Base-by-base conservation (phyloP, 2,329 filamentous ascomycete species). In the Fusarium sublunatum region DNA sequence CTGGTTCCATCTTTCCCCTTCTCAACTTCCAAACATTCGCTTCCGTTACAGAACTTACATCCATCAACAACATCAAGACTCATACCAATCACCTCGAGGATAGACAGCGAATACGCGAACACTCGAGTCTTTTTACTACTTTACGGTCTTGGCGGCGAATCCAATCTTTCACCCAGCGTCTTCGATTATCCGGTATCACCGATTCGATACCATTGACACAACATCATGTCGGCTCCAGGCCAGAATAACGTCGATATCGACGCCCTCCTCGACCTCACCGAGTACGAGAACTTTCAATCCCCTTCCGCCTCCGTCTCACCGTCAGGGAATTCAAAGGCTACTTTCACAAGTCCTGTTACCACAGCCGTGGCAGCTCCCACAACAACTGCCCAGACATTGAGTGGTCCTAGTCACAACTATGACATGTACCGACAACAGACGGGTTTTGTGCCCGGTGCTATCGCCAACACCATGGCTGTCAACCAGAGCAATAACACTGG, bases 391-490 rank as follows among this genome's bases (percentile, higher is more conserved):
- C 83, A 85, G 29, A 86, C 83, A 19, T 86, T 93, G 72, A 88
- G 87, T 43, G 91, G 88, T 32, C 94, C 95, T 8, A 97, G 92
- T 77, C 93, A 97, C 80, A 92, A 96, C 78, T 98, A 98, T 82
- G 91, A 93, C 72, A 88, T 92, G 73, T 96, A 97, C 81, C 91
- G 92, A 80, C 95, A 99, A 76, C 93, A 97, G 81, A 97, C 95
- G 4, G 93, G 93, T 64, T 88, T 97, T 28, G 92, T 95, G 0
- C 89, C 92, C 2, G 93, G 93, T 61, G 93, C 92, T 48, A 82
- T 95, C 63, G 88, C 90, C 38, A 91, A 87, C 76, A 91, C 93
- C 11, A 86, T 95, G 73, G 90, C 91, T 32, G 86, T 95, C 70
- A 93, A 91, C 75, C 84, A 90, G 72, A 73, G 77, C 40, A 82